Percentiles rank a stretch among this genome's conserved stretches.
phyloP scores from a whole-genome alignment of 129 eudicot species.

The Ambrosia trifida region DNA sequence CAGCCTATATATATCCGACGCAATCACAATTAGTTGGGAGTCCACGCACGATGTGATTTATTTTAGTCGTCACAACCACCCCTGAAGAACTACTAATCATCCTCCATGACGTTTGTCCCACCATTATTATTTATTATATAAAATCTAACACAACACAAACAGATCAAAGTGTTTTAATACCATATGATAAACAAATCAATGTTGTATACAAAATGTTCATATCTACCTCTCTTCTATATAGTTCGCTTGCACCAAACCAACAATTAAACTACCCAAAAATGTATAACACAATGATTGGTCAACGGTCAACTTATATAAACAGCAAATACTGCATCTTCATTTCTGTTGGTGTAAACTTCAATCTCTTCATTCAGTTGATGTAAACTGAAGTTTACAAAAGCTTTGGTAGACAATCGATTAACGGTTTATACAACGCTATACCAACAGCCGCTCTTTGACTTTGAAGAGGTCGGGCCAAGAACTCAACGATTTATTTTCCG shows the following conservation, averaged over 20 bases:
- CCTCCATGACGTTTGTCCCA: neutral
- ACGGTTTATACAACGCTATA: conserved; percentile 9
- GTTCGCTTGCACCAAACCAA: neutral
- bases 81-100: no score
- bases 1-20: no score
- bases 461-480: conserved; percentile 4
- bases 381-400: conserved; percentile 7
- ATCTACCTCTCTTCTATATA: conserved; percentile 17
- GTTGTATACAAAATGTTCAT: conserved; percentile 24
- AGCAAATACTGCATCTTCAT: conserved; percentile 19
- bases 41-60: no score
- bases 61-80: no score
- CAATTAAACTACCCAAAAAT: conserved; percentile 17
- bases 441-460: conserved; percentile 28
- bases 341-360: conserved; percentile 15
- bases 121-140: neutral
- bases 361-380: conserved; percentile 12
- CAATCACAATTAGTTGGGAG: neutral
- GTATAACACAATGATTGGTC: conserved; percentile 24
- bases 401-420: neutral
- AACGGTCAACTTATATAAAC: conserved; percentile 32
- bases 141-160: conserved; percentile 2
- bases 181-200: conserved; percentile 13
- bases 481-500: conserved; percentile 30
- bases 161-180: neutral